Percentiles rank a stretch among this genome's conserved stretches.
Evolutionary conservation across 176 grass and related monocot genomes (phyloP).

Genomic region (Oryza brachyantha): DNA sequence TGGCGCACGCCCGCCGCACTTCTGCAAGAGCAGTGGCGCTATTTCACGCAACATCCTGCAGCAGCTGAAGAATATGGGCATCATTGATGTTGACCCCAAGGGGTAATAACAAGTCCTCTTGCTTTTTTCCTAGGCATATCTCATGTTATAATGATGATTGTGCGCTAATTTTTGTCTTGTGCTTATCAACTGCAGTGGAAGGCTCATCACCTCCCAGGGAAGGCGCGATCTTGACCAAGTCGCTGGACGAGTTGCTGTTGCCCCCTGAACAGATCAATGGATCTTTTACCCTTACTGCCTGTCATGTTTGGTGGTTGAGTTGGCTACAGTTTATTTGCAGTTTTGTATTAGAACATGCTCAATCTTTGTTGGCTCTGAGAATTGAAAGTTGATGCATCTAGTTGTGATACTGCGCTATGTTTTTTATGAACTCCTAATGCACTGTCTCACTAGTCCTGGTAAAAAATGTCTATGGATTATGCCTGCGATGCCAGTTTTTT

Average conservation of each 20-base stretch:
- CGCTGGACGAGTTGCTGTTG: conserved; percentile 45
- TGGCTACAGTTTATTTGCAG: conserved; percentile 2
- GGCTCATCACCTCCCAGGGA: conserved; percentile 57
- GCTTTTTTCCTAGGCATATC: neutral
- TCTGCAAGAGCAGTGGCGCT: conserved; percentile 67
- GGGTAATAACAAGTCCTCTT: conserved; percentile 34
- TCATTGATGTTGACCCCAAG: conserved; percentile 53
- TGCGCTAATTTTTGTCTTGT: neutral
- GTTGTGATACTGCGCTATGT: neutral
- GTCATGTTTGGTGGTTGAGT: conserved; percentile 11
- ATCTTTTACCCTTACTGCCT: neutral
- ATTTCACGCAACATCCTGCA: conserved; percentile 60
- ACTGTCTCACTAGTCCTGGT: neutral
- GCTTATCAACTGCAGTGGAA: conserved; percentile 39
- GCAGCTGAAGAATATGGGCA: conserved; percentile 51
- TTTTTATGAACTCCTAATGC: conserved; percentile 5
- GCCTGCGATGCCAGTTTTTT: neutral
- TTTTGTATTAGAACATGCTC: conserved; percentile 31
- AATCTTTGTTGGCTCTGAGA: neutral
- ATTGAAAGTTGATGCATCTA: conserved; percentile 36
- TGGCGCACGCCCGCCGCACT: conserved; percentile 46
- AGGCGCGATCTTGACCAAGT: conserved; percentile 69
- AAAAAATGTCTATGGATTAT: neutral
- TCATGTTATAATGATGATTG: neutral
- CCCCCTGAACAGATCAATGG: conserved; percentile 14